Base-by-base conservation (phyloP, 768 basidiomycete species). In the Calocera cornea region DNA sequence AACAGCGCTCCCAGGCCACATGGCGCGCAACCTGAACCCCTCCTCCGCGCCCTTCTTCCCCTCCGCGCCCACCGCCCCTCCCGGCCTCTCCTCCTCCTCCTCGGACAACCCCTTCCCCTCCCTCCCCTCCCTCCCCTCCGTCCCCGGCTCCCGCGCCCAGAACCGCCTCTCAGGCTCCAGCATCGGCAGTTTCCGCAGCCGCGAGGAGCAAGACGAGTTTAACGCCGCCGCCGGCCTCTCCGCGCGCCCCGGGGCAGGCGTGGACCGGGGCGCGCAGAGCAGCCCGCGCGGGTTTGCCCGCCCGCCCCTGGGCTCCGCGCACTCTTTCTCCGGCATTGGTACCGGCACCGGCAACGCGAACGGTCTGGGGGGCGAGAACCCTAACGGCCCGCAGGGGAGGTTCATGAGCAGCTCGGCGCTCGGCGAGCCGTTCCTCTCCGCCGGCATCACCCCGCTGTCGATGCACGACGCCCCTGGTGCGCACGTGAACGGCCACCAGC, bases 41-140 rank as follows among this genome's bases (percentile, higher is more conserved):
- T 60, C 54, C 54, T 60, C 54, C 7, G 54, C 54, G 22, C 54
- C 54, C 22, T 60, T 60, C 54, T 60, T 60, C 54, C 54, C 54
- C 31, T 60, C 54, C 14, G 31, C 54, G 24, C 54, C 54, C 27
- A 16, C 54, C 31, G 54, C 27, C 54, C 54, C 54, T 16, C 54
- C 54, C 2, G 54, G 54, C 16, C 49, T 50, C 14, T 24, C 49
- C 49, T 41, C 40, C 40, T 19, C 49, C 49, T 50, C 14, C 49
- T n/a, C 49, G 24, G n/a, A n/a, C n/a, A n/a, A n/a, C n/a, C n/a
- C 8, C 49, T 27, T 50, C 12, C 54, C 54, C 11, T 5, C 10
- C 31, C 54, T 60, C 31, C 54, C 54, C 24, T 5, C 2, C 24
- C 27, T 60, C 5, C 54, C 54, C 27, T 2, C 10, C 24, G 8